phyloP scores from a whole-genome alignment of 2,329 filamentous ascomycete species.

The Neofusicoccum laricinum region DNA sequence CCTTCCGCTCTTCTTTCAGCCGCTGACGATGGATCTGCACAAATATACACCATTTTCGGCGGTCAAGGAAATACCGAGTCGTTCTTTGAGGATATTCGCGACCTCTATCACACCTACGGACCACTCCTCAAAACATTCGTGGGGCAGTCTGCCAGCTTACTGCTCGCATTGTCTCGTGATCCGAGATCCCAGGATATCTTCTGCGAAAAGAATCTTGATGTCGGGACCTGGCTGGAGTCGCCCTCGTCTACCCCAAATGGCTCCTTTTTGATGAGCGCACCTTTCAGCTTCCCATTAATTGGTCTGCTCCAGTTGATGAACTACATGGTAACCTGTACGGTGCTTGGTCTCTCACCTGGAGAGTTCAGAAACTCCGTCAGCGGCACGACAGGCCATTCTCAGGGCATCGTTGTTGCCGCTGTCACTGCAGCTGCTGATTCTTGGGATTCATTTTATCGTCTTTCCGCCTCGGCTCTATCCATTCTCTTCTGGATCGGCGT shows the following conservation, averaged over 20 bases:
- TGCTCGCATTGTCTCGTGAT: neutral
- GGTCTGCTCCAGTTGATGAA: constrained; percentile 34
- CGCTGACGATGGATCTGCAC: constrained; percentile 17
- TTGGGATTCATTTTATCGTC: constrained; percentile 35
- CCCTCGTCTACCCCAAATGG: constrained; percentile 26
- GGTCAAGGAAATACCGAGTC: constrained; percentile 29
- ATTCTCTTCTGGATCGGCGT: constrained; percentile 38
- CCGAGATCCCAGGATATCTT: neutral
- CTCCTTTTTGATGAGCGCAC: constrained; percentile 36
- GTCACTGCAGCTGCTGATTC: constrained; percentile 30
- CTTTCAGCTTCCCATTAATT: constrained; percentile 41
- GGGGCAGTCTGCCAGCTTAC: neutral
- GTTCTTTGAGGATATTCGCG: constrained; percentile 27
- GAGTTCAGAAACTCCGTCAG: constrained; percentile 26
- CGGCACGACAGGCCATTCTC: constrained; percentile 38
- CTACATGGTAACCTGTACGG: constrained; percentile 25
- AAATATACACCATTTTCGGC: constrained; percentile 24
- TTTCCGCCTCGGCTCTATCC: constrained; percentile 27
- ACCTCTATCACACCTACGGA: constrained; percentile 26
- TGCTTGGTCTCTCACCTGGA: constrained; percentile 30
- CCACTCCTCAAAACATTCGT: neutral
- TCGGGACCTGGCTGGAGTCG: constrained; percentile 28
- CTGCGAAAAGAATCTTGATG: constrained; percentile 21
- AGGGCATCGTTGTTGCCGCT: constrained; percentile 38
- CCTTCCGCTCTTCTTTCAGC: constrained; percentile 16